Conservation (phyloP, 148 eudicot genomes). For the Oxyria digyna region DNA sequence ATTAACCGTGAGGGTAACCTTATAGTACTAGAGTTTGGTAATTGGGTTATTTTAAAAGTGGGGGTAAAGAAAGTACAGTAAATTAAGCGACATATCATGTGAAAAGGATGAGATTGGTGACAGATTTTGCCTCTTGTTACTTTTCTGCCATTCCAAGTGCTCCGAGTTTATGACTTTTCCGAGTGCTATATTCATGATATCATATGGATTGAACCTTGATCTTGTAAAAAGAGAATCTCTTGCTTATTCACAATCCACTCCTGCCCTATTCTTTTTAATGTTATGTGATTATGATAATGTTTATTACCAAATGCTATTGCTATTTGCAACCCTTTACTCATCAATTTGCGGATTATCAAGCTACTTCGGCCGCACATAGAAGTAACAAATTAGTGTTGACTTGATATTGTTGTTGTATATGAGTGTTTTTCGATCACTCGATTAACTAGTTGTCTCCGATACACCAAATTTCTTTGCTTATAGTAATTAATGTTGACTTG, state of each 20-base stretch:
- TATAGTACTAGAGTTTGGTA: background rate
- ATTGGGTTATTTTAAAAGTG: background rate
- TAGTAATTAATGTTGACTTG: no score
- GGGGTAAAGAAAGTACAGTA: background rate
- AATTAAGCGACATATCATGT: background rate
- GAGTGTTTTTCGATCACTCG: no score
- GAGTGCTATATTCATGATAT: background rate
- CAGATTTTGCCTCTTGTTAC: background rate
- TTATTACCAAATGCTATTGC: background rate
- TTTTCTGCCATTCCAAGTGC: slow-evolving; percentile 6
- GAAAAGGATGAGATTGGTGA: background rate
- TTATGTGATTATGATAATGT: slow-evolving; percentile 1
- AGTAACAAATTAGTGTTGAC: no score
- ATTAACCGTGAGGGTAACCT: background rate
- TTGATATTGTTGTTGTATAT: no score
- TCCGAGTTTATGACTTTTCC: no score
- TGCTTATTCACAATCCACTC: background rate
- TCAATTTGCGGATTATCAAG: background rate
- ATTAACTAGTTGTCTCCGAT: no score
- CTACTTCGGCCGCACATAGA: background rate
- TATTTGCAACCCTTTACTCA: background rate
- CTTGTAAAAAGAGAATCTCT: background rate
- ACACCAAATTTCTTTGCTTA: no score
- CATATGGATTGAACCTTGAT: background rate
- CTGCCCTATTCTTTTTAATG: background rate